These are phyloP conservation scores for barley (Hordeum vulgare) DNA, from an alignment of 176 grass and related monocot species.

Conservation along the genomic window MorexV3_pseudomolecules_assembly NC_058523.1:440114371-440114870, in stretches of 20 bases:
- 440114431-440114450: not conserved
- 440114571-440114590: constrained; percentile 4
- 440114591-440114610: not conserved
- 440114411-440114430: not conserved
- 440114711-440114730: constrained; percentile 60
- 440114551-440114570: constrained; percentile 41
- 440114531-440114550: constrained; percentile 44
- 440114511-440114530: constrained; percentile 47
- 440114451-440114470: constrained; percentile 9
- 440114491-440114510: constrained; percentile 12
- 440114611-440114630: not conserved
- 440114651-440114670: not conserved
- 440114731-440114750: constrained; percentile 42
- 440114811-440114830: constrained; percentile 90
- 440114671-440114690: constrained; percentile 43
- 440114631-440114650: not conserved
- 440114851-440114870: constrained; percentile 37
- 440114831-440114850: constrained; percentile 89
- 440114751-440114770: constrained; percentile 19
- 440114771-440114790: constrained; percentile 37
- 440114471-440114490: not conserved
- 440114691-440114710: constrained; percentile 54
- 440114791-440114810: constrained; percentile 79
- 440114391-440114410: not conserved
- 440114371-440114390: not conserved